Conservation (phyloP, 148 eudicot genomes). For the Silene latifolia region DNA sequence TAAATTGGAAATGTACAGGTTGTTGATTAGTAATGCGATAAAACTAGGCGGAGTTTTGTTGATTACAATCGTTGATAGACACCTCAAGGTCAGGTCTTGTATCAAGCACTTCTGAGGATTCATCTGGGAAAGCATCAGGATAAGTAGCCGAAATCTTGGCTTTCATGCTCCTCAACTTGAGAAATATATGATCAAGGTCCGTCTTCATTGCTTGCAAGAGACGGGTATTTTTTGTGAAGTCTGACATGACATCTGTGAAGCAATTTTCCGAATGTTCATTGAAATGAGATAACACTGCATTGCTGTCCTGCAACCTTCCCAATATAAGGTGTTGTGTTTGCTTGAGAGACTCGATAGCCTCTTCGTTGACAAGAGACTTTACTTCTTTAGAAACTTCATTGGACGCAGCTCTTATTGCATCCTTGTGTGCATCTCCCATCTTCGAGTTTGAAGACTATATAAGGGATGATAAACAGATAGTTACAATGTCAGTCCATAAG, state of each 20-base stretch:
- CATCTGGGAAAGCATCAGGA: conserved; percentile 88
- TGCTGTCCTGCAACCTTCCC: conserved; percentile 94
- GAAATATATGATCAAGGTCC: conserved; percentile 91
- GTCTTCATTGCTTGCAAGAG: conserved; percentile 77
- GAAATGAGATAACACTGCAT: conserved; percentile 91
- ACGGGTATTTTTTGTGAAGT: conserved; percentile 70
- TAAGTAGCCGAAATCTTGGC: conserved; percentile 62
- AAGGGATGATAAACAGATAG: no score
- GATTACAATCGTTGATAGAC: conserved; percentile 22
- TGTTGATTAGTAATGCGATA: not conserved
- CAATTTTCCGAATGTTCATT: conserved; percentile 82
- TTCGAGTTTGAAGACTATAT: conserved; percentile 6
- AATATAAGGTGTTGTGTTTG: conserved; percentile 49
- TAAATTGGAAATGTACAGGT: not conserved
- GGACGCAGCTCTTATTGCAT: conserved; percentile 21
- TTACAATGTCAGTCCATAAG: not conserved
- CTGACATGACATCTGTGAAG: conserved; percentile 62
- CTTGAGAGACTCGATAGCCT: conserved; percentile 29
- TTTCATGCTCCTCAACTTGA: conserved; percentile 87
- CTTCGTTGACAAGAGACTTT: conserved; percentile 19
- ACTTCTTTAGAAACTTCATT: conserved; percentile 28
- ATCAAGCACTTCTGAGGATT: conserved; percentile 59
- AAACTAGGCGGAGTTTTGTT: conserved; percentile 16
- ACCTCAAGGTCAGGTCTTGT: conserved; percentile 79
- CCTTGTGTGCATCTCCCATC: conserved; percentile 28